Conservation (phyloP, 768 basidiomycete genomes). For the Paxillus involutus region DNA sequence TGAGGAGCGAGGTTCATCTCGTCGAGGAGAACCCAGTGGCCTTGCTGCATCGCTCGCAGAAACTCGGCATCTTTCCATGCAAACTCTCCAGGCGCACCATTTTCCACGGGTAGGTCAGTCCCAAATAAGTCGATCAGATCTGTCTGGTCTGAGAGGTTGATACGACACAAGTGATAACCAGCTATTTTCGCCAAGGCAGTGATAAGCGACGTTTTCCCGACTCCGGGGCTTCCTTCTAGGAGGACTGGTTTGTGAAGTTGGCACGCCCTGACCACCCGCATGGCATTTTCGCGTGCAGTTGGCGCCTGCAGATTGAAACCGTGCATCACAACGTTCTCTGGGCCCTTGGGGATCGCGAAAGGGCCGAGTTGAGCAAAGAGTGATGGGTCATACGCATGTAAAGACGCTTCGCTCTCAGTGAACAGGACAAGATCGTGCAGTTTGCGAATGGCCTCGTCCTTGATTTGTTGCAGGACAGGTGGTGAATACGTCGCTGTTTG, state of each 20-base stretch:
- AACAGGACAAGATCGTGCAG: constrained; percentile 59
- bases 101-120: constrained; percentile 92
- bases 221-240: constrained; percentile 96
- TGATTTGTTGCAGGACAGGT: constrained; percentile 59
- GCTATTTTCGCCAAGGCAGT: constrained; percentile 80
- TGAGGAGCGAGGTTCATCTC: constrained; percentile 99
- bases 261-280: constrained; percentile 86
- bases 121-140: constrained; percentile 96
- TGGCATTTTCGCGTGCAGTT: constrained; percentile 83
- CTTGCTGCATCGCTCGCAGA: constrained; percentile 88
- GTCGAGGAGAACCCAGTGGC: constrained; percentile 96
- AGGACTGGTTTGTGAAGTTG: constrained; percentile 91
- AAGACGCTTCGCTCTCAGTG: constrained; percentile 18
- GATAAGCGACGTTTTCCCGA: constrained; percentile 95
- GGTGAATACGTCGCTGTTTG: constrained; percentile 65
- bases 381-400: constrained; percentile 33
- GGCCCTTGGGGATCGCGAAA: constrained; percentile 71
- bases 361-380: constrained; percentile 61
- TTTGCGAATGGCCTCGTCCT: constrained; percentile 52
- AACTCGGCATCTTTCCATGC: constrained; percentile 98
- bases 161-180: constrained; percentile 81
- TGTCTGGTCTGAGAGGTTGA: constrained; percentile 98
- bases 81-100: constrained; percentile 88
- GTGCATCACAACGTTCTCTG: constrained; percentile 32
- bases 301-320: constrained; percentile 84